Evolutionary conservation across 148 eudicot species (phyloP).

Genomic region (Silene conica): DNA sequence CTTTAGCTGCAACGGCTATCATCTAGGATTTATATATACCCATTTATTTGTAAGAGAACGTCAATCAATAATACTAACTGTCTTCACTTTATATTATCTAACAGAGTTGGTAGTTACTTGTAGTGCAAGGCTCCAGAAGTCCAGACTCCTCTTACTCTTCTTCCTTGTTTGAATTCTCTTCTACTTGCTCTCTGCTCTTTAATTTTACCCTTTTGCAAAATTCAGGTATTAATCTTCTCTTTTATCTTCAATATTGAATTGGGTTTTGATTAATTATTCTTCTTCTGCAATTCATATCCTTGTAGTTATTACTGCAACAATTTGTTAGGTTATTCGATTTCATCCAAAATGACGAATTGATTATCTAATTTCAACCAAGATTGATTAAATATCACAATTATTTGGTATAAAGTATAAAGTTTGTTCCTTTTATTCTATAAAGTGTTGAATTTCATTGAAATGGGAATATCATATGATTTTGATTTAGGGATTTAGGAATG

Average conservation of each 20-base stretch:
- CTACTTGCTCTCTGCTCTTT: background rate
- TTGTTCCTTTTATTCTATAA: background rate
- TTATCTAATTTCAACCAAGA: background rate
- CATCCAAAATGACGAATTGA: background rate
- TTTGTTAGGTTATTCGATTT: background rate
- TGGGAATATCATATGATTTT: background rate
- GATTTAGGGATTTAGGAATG: background rate
- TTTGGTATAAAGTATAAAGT: background rate
- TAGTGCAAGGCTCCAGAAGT: background rate
- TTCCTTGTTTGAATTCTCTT: background rate
- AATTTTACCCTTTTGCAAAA: background rate
- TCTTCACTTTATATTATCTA: no score
- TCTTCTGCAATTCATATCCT: background rate
- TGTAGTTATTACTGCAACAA: background rate
- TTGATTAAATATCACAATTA: background rate
- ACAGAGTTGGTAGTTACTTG: background rate
- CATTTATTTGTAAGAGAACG: no score
- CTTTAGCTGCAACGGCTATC: no score
- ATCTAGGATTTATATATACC: no score
- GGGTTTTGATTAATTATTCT: background rate
- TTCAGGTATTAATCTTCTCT: slow-evolving; percentile 12
- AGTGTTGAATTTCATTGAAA: background rate
- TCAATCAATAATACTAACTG: no score
- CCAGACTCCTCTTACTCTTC: background rate
- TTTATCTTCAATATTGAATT: background rate